Conservation (phyloP, 441 rosid genomes). For the Isatis lusitanica region DNA sequence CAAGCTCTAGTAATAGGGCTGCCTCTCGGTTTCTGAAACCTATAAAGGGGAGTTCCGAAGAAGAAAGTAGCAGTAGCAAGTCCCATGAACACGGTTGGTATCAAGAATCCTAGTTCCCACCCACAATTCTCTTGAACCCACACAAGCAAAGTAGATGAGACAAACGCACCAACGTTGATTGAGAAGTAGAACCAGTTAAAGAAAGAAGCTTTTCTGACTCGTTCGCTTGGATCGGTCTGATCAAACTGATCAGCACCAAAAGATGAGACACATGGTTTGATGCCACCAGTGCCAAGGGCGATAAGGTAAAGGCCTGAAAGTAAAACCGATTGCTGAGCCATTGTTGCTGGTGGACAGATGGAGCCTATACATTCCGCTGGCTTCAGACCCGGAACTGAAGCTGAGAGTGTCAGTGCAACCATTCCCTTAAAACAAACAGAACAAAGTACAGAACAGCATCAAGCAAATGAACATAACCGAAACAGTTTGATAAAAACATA, state of each 20-base stretch:
- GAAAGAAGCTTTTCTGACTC: slow-evolving; percentile 38
- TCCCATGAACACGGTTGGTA: slow-evolving; percentile 37
- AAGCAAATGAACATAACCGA: neutral
- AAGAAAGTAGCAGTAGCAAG: slow-evolving; percentile 35
- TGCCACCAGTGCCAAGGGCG: slow-evolving; percentile 44
- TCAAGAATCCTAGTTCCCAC: slow-evolving; percentile 43
- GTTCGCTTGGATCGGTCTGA: slow-evolving; percentile 40
- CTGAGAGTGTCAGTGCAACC: slow-evolving; percentile 19
- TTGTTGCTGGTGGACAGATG: slow-evolving; percentile 36
- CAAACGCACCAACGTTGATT: slow-evolving; percentile 41
- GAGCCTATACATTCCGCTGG: slow-evolving; percentile 37
- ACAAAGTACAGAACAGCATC: neutral
- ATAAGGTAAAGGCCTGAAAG: slow-evolving; percentile 42
- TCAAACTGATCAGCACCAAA: slow-evolving; percentile 58
- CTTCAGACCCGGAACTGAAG: slow-evolving; percentile 33
- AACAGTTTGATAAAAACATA: neutral
- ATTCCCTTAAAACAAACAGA: slow-evolving; percentile 13
- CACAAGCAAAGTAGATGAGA: slow-evolving; percentile 41
- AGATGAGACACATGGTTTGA: slow-evolving; percentile 47
- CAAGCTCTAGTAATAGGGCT: slow-evolving; percentile 43
- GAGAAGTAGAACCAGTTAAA: slow-evolving; percentile 49
- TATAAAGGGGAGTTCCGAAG: slow-evolving; percentile 39
- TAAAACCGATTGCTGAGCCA: slow-evolving; percentile 33
- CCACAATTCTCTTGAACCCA: slow-evolving; percentile 36
- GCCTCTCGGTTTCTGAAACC: slow-evolving; percentile 46